Evolutionary conservation across 2,329 filamentous ascomycete genomes (phyloP), one percentile per base, ranked within the genome.

Genomic region (Dothideomycetidae sp.): DNA sequence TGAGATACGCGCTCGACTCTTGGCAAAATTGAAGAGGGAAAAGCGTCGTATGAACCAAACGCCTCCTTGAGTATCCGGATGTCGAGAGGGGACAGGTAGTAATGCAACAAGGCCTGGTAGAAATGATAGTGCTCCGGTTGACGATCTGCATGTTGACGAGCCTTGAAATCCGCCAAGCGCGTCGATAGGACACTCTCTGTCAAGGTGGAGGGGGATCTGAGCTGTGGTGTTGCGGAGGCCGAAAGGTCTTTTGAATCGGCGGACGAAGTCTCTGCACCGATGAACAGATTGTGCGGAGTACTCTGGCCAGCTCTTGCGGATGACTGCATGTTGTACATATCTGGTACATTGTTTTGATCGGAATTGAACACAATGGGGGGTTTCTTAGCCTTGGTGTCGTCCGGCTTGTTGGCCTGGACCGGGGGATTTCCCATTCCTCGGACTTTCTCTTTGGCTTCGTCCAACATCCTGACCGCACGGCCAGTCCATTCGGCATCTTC

Each of bases 401-500:
- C 57, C 11, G 65, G 65, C 45, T 73, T 68, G 40, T 61, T 60
- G 12, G 64, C 56, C 39, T 66, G 54, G 16, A 63, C 60, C 11
- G 75, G 73, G 15, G 75, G 73, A 47, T 80, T 74, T 1, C 76
- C 76, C 42, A 82, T 75, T 0, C 73, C 76, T 37, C 66, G 66
- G 2, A 82, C 52, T 53, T 78, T 86, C 44, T 90, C 81, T 57
- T 83, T 92, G 1, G 79, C 73, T 12, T 81, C 73, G 4, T 68
- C 68, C 33, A 96, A 77, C 18, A 76, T 69, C 37, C 71, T 68
- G 40, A 94, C 73, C 3, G 90, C 90, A 55, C 82, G 88, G 47
- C 77, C 75, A 1, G 82, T 83, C 86, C 86, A 96, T 47, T 88
- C 83, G n/a, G 77, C 79, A 44, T 93, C 86, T 50, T 94, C 84